phyloP scores from a whole-genome alignment of 495 filamentous ascomycete species.

The Penicillium argentinense region DNA sequence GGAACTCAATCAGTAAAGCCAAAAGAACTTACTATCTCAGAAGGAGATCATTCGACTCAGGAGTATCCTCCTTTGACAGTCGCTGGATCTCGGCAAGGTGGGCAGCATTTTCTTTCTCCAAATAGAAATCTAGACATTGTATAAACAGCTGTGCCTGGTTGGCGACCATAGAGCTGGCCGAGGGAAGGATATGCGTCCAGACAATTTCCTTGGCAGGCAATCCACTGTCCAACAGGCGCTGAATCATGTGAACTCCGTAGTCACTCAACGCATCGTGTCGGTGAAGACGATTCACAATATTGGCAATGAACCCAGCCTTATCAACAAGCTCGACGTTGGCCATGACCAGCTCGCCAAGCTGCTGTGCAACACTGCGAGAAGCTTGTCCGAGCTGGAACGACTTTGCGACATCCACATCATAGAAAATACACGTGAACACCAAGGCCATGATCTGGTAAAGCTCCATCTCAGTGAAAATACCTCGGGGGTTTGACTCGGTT shows the following conservation, averaged over 20 bases:
- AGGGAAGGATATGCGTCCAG: constrained; percentile 67
- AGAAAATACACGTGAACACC: constrained; percentile 64
- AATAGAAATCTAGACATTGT: constrained; percentile 74
- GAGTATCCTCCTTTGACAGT: constrained; percentile 46
- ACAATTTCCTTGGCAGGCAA: constrained; percentile 63
- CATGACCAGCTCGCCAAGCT: constrained; percentile 61
- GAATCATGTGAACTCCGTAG: constrained; percentile 71
- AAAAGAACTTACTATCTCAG: constrained; percentile 42
- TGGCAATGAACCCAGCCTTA: constrained; percentile 49
- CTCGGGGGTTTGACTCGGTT: constrained; percentile 57
- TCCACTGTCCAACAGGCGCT: constrained; percentile 60
- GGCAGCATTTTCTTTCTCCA: constrained; percentile 51
- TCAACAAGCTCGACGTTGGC: constrained; percentile 61
- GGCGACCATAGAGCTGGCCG: constrained; percentile 59
- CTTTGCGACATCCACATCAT: constrained; percentile 62
- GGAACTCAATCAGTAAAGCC: background rate
- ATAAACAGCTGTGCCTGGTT: constrained; percentile 73
- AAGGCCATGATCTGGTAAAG: constrained; percentile 59
- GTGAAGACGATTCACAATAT: constrained; percentile 42
- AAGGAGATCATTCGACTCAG: constrained; percentile 46
- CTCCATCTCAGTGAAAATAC: constrained; percentile 56
- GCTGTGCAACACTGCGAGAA: constrained; percentile 52
- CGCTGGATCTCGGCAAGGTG: constrained; percentile 59
- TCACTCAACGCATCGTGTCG: constrained; percentile 50
- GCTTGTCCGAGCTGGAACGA: constrained; percentile 61